Base-by-base conservation (phyloP, 1,284 basidiomycete genomes). In the Vanrija pseudolonga region DNA sequence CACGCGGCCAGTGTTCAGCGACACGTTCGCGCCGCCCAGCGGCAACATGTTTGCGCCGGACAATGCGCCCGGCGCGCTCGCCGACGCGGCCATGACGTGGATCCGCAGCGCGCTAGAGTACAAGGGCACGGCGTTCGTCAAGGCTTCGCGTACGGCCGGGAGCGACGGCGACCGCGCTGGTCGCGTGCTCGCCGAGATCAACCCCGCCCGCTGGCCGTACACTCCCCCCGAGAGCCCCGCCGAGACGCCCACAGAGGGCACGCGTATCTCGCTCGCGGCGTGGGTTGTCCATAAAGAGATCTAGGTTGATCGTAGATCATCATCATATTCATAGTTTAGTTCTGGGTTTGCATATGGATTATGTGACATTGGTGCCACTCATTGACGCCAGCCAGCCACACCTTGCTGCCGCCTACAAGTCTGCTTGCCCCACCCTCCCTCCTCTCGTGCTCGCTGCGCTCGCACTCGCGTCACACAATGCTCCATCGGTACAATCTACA, bases 221-320 rank as follows among this genome's bases (percentile, higher is more conserved):
- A 76, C 40, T 77, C 82, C 20, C 77, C 87, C 61, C 84, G 85
- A 5, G n/a, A 47, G 45, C n/a, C 51, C 45, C 24, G 15, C 18
- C 7, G n/a, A 22, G 49, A 39, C 20, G 8, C n/a, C 36, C 4
- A 28, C 18, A 4, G n/a, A 19, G 14, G 40, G 23, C 32, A 37
- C 50, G 22, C 42, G 46, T 18, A 45, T 58, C 23, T 19, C 43
- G 6, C 52, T 58, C 38, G 49, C 56, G 2, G 56, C 53, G 2
- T 58, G 56, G 56, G 47, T 55, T 24, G 50, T 47, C 17, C 28
- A 45, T 32, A 58, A 58, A 40, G 32, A 32, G 32, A 15, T 12
- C 11, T 12, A 32, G 32, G 32, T 26, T 4, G 24, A 26, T n/a
- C n/a, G n/a, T n/a, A n/a, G n/a, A n/a, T n/a, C n/a, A 26, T 26